Base-by-base conservation (phyloP, 1,284 basidiomycete species). In the Pseudozyma tsukubaensis region DNA sequence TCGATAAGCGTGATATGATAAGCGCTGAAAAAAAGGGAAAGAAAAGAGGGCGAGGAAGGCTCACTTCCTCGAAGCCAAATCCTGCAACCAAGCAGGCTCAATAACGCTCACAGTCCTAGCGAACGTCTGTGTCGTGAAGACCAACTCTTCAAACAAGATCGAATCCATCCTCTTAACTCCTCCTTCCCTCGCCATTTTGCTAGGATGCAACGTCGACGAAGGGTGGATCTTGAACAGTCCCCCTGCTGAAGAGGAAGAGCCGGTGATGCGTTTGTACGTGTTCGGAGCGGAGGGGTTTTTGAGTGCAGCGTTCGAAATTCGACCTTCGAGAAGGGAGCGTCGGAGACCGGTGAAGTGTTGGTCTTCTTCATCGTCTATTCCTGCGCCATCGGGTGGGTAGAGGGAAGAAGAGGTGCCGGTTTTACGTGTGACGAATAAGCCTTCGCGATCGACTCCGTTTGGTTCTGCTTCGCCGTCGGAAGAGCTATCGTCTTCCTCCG, bases 141-240 rank as follows among this genome's bases (percentile, higher is more conserved):
- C 71, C 7, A 83, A 56, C 59, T 84, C 83, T 35, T 84, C 83
- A 52, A 84, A 83, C 48, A 83, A 47, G 45, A 84, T 78, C 21
- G 76, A 72, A 34, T 65, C 69, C 49, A 62, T 56, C 44, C 57
- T 63, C 29, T 51, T 59, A 7, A 4, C 34, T 2, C 43, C 59
- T 0, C 53, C 47, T 51, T 74, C 53, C 47, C 63, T 40, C 45
- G 63, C 62, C 50, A 72, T 16, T 12, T 67, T 64, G 13, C 69
- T 58, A 0, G 74, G 67, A 45, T 79, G 76, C 50, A 84, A 48
- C 0, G 69, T 60, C 19, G 79, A 81, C 18, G 72, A 60, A 2
- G 83, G 83, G 43, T 83, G 82, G 37, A 84, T 75, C 37, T 77
- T 79, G 56, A 84, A 81, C 42, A 69, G 54, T 19, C 68, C 34